phyloP scores from a whole-genome alignment of 2,329 filamentous ascomycete species.

The Aureobasidium vineae region DNA sequence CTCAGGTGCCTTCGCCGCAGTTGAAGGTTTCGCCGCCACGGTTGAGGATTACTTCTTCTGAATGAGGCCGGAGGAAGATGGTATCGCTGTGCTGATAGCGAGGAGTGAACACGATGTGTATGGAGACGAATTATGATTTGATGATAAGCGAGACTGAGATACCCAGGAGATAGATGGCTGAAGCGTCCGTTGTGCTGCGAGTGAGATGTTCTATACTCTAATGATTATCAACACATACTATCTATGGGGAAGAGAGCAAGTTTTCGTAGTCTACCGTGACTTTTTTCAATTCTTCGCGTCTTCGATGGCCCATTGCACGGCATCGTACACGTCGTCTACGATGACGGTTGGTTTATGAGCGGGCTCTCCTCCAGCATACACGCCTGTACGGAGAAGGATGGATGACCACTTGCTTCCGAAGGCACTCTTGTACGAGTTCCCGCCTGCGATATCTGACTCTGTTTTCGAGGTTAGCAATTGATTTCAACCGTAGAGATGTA shows the following conservation, averaged over 20 bases:
- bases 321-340: slow-evolving; percentile 71
- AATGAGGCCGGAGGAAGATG: not conserved
- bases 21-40: not conserved
- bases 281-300: slow-evolving; percentile 43
- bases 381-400: slow-evolving; percentile 76
- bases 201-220: not conserved
- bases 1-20: slow-evolving; percentile 3
- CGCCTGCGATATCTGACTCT: slow-evolving; percentile 85
- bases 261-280: not conserved
- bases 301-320: slow-evolving; percentile 72
- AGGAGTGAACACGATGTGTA: not conserved
- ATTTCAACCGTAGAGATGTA: not conserved
- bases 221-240: not conserved
- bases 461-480: slow-evolving; percentile 36
- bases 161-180: not conserved
- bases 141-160: not conserved
- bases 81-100: not conserved
- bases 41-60: not conserved
- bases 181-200: not conserved
- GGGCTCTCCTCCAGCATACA: slow-evolving; percentile 62
- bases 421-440: slow-evolving; percentile 69
- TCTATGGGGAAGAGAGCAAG: not conserved
- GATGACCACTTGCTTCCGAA: slow-evolving; percentile 72
- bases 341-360: slow-evolving; percentile 62
- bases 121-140: not conserved